phyloP scores from a whole-genome alignment of 768 basidiomycete genomes.

The Dentipellis fragilis region DNA sequence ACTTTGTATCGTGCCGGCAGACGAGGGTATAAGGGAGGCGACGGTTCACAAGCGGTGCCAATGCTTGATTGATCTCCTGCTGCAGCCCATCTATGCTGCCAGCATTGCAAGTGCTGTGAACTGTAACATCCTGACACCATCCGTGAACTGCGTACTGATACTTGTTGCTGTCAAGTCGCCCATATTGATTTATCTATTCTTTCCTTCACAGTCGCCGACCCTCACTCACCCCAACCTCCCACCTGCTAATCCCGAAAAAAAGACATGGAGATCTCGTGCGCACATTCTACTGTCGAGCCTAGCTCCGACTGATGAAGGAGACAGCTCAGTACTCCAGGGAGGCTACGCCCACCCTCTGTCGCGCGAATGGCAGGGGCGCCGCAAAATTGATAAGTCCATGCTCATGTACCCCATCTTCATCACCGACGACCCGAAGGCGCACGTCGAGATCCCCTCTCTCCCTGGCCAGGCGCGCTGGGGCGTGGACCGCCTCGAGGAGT shows the following conservation, averaged over 20 bases:
- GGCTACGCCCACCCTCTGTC: constrained; percentile 90
- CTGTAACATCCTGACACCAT: too few relatives aligned
- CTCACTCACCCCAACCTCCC: neutral
- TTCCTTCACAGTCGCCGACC: too few relatives aligned
- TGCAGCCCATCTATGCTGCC: too few relatives aligned
- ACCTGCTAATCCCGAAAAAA: neutral
- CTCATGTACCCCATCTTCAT: constrained; percentile 99
- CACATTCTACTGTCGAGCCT: neutral
- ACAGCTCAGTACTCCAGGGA: constrained; percentile 76
- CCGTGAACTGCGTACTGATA: too few relatives aligned
- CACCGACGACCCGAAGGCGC: constrained; percentile 85
- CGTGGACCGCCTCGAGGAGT: constrained; percentile 80
- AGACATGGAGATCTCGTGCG: constrained; percentile 12
- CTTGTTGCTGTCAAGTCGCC: too few relatives aligned
- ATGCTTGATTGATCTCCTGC: too few relatives aligned
- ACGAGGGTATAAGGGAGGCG: neutral
- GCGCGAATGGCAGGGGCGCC: constrained; percentile 78
- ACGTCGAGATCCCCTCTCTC: constrained; percentile 63
- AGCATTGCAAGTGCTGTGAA: too few relatives aligned
- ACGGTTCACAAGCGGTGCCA: neutral
- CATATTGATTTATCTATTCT: too few relatives aligned
- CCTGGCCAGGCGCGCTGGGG: constrained; percentile 94
- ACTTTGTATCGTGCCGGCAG: neutral
- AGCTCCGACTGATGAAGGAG: neutral
- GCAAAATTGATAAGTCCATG: constrained; percentile 81